Evolutionary conservation across 208 protist species (phyloP), one percentile per base, ranked within the genome.

Genomic region (Tetramitus jugosus): DNA sequence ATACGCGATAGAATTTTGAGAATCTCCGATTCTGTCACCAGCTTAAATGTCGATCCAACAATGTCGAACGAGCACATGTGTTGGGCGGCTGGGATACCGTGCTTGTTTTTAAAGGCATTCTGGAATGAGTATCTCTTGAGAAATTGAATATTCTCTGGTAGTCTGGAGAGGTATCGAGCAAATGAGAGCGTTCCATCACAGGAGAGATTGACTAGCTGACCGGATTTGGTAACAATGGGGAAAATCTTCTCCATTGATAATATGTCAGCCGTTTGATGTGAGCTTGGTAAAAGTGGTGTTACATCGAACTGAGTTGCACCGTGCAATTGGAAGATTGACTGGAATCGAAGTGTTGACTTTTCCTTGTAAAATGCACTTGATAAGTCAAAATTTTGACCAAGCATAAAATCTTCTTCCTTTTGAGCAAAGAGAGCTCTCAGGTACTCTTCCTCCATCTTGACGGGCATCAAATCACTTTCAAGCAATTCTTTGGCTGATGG

Each of bases 101-200:
- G 56, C 4, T 31, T 62, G 8, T 62, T 10, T n/a, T 3, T 62
- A 62, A 10, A 62, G 3, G 8, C 4, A 31, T 62, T 23, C 10
- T n/a, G 3, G 42, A 74, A 74, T 0, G n/a, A 53, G 23, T 74
- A 74, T 45, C 67, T 3, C 37, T 74, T 74, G 17, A 74, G 37
- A 17, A 53, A 74, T 23, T 33, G 29, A n/a, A 53, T 53, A 13
- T 35, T 1, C 3, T 33, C 13, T 37, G 67, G 42, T 31, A 74
- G 10, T 74, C 67, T 45, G 0, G 67, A 43, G 3, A 74, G 23
- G 23, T 53, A 37, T 23, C 67, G 29, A 17, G 67, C 67, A 37
- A 74, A 39, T 56, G 67, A 37, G 33, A 74, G 3, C 1, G n/a
- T 3, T n/a, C 39, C 42, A 53, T 74, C 67, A 33, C 10, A n/a